phyloP scores from a whole-genome alignment of 495 filamentous ascomycete species.

The Aspergillus baeticus region DNA sequence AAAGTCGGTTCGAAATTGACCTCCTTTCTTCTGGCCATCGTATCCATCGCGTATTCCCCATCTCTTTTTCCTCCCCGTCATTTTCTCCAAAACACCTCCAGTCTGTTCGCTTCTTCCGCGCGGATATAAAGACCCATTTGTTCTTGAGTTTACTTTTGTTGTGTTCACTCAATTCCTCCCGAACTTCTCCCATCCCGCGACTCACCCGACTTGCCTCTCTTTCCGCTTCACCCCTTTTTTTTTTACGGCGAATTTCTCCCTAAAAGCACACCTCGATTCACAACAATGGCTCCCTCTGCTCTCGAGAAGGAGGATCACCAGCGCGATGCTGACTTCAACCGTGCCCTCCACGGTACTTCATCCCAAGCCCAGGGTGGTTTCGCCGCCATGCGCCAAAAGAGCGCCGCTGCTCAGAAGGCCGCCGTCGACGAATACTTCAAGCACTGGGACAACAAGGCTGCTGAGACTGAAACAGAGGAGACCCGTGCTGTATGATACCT shows the following conservation, averaged over 20 bases:
- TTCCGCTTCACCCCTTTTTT: constrained; percentile 15
- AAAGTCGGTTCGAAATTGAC: constrained; percentile 23
- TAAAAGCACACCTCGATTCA: constrained; percentile 25
- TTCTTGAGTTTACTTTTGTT: neutral
- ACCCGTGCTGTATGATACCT: constrained; percentile 63
- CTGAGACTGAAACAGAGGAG: constrained; percentile 74
- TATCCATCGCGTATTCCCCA: constrained; percentile 20
- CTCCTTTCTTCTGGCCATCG: constrained; percentile 24
- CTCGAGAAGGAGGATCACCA: constrained; percentile 83
- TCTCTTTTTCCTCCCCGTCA: constrained; percentile 16
- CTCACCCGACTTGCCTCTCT: neutral
- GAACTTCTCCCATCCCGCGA: neutral
- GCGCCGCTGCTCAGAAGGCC: constrained; percentile 75
- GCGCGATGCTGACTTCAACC: constrained; percentile 93
- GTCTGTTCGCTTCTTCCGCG: constrained; percentile 7
- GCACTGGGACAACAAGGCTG: constrained; percentile 95
- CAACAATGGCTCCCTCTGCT: constrained; percentile 62
- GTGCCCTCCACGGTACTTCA: constrained; percentile 86
- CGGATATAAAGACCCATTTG: constrained; percentile 1
- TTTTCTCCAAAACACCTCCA: constrained; percentile 9
- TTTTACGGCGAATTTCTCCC: constrained; percentile 13
- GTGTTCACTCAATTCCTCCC: neutral
- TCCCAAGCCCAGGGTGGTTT: constrained; percentile 70
- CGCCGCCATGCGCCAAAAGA: constrained; percentile 81
- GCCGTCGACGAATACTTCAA: constrained; percentile 99